Evolutionary conservation across 176 grass and related monocot species (phyloP).

Genomic region (Zizania latifolia): DNA sequence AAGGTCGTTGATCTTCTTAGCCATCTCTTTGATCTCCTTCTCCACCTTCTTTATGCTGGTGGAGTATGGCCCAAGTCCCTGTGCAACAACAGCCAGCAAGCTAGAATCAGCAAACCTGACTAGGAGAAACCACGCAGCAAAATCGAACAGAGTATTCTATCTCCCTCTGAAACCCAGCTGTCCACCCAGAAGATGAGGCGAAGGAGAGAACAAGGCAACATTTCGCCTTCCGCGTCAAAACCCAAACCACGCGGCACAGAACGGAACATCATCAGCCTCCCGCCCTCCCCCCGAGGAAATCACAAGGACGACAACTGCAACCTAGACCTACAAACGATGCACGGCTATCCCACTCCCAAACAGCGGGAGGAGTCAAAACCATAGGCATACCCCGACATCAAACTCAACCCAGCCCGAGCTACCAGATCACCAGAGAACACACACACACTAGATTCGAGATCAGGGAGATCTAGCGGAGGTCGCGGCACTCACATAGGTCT

Average conservation of each 20-base stretch:
- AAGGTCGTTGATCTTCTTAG: conserved; percentile 85
- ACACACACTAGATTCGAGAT: conserved; percentile 18
- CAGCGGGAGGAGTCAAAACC: neutral
- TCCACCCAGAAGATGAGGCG: neutral
- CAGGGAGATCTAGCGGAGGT: neutral
- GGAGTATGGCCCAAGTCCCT: conserved; percentile 91
- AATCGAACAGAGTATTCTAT: neutral
- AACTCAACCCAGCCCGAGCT: neutral
- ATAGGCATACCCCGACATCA: neutral
- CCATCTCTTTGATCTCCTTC: conserved; percentile 91
- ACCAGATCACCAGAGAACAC: neutral
- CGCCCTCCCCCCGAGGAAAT: neutral
- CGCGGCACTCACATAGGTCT: conserved; percentile 57
- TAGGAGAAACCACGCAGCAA: neutral
- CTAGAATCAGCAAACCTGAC: conserved; percentile 11
- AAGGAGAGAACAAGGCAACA: neutral
- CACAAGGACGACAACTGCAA: neutral
- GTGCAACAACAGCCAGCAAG: conserved; percentile 13
- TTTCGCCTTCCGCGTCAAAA: neutral
- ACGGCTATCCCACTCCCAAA: no score
- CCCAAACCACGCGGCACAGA: neutral
- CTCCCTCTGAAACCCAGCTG: neutral
- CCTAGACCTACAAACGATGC: neutral
- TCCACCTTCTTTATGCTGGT: conserved; percentile 75
- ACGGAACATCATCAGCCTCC: neutral